Evolutionary conservation across 192 early-diverging fungal species (phyloP), one percentile per base, ranked within the genome.

Genomic region (Coemansia sp.): DNA sequence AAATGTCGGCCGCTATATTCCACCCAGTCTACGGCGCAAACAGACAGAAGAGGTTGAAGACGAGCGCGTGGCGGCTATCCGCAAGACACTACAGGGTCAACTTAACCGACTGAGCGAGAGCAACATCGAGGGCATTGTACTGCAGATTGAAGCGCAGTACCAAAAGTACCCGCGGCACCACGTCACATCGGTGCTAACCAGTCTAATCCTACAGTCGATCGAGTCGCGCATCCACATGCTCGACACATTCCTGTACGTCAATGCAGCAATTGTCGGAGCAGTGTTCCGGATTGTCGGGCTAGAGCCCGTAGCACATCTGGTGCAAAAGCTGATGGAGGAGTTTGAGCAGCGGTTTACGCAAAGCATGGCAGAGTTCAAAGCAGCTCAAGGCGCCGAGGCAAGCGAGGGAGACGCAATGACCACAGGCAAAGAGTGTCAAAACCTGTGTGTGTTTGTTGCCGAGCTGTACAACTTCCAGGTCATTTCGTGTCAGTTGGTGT

Each of bases 401-500:
- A 66, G 76, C 48, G 86, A 85, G 31, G 72, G 67, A 23, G 73
- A 78, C 9, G 62, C 40, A 63, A 22, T 68, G 65, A 73, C 71
- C 10, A 76, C 82, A 3, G 84, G 83, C 58, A 92, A 91, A 68
- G 86, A 91, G 57, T 87, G 89, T 61, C 89, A 82, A 26, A 97
- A 96, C 65, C 64, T 97, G 48, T 74, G 91, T 26, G 90, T 89
- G 5, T 79, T 96, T 46, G 74, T 94, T 14, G 85, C 89, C 2
- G 91, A 91, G 62, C 71, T 96, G 44, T 97, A 97, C 83, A 93
- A 93, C 71, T 98, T 98, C 72, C 87, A 89, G 57, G 88, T 92
- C 11, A 60, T 90, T 34, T 87, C 93, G n/a, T 90, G 88, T 68
- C 83, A 91, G 22, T 84, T 98, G 15, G 74, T 98, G 0, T 98